Percentiles rank a stretch among this genome's conserved stretches.
Conservation (phyloP, 495 filamentous ascomycete species). For the Xylaria longipes region DNA sequence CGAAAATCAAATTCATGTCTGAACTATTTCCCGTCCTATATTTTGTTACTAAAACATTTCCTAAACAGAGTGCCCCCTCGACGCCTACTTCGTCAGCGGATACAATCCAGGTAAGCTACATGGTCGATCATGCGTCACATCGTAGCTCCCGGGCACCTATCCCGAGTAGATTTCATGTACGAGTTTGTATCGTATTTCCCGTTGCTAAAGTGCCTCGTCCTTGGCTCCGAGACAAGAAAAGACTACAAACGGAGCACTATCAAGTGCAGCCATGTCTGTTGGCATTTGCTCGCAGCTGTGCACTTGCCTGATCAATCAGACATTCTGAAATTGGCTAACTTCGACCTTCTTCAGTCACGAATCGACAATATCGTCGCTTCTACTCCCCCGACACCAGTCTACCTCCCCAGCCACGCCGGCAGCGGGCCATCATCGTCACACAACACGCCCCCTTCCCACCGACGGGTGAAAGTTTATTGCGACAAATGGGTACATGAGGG, state of each 20-base stretch:
- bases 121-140: conserved; percentile 16
- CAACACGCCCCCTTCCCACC: conserved; percentile 8
- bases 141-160: conserved; percentile 9
- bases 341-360: conserved; percentile 29
- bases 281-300: not conserved
- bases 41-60: conserved; percentile 3
- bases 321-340: conserved; percentile 8
- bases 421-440: conserved; percentile 3
- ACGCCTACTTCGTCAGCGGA: conserved; percentile 36
- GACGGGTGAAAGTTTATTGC: conserved; percentile 72
- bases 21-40: conserved; percentile 5
- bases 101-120: conserved; percentile 45
- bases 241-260: conserved; percentile 4
- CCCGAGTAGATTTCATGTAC: conserved; percentile 5
- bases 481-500: conserved; percentile 86
- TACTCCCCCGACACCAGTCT: conserved; percentile 28
- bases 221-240: not conserved
- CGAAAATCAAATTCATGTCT: conserved; percentile 5
- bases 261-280: not conserved
- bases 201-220: not conserved
- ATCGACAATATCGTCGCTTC: conserved; percentile 44
- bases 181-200: conserved; percentile 9
- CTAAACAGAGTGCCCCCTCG: conserved; percentile 24
- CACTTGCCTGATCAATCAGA: not conserved
- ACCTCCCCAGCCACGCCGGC: conserved; percentile 11